These are phyloP conservation scores for Rhodotorula sp. DNA, from an alignment of 1,284 basidiomycete genomes.

Conservation along the genomic window DNA sequence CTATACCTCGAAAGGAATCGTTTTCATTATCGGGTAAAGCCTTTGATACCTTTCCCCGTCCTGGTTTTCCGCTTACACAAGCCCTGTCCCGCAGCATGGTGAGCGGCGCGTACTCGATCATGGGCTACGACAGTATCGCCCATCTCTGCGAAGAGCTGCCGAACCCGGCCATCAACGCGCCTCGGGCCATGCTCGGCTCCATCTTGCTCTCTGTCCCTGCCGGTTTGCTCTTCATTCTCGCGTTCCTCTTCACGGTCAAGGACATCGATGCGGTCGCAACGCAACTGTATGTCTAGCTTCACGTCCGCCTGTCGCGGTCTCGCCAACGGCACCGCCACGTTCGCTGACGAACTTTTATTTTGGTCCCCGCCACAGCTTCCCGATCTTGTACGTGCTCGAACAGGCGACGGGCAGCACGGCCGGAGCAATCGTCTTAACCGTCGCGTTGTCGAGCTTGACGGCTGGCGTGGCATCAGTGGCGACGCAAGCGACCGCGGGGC, in stretches of 20 bases:
- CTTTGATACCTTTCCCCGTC: neutral
- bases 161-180: neutral
- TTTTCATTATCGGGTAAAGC: constrained; percentile 1
- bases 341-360: neutral
- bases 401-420: neutral
- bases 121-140: constrained; percentile 9
- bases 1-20: neutral
- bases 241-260: constrained; percentile 10
- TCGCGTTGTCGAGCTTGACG: neutral
- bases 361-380: neutral
- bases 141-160: constrained; percentile 13
- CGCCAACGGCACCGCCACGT: too few species aligned
- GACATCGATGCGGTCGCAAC: neutral
- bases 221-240: constrained; percentile 8
- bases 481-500: neutral
- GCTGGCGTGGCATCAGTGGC: neutral
- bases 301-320: neutral
- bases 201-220: constrained; percentile 4
- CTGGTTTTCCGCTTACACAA: neutral
- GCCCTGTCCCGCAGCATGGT: neutral
- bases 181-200: constrained; percentile 4
- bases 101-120: neutral
- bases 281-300: neutral
- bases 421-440: neutral
- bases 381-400: constrained; percentile 2